Evolutionary conservation across 1,139 yeast genomes (phyloP), one percentile per base, ranked within the genome.

Genomic region (Meyerozyma carpophila): DNA sequence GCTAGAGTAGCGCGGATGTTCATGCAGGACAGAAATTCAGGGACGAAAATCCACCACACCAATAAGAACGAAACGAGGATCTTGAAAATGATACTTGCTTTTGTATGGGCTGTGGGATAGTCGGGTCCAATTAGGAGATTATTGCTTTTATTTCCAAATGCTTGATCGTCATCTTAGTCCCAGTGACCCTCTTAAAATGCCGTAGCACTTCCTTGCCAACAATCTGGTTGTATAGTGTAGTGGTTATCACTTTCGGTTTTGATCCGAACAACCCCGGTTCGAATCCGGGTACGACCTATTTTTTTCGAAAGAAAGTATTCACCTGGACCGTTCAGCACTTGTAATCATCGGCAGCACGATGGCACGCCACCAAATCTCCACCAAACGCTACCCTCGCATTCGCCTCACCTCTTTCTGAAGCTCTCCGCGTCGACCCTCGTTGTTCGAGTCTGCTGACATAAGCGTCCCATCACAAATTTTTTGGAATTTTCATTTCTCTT

Each of bases 261-360:
- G 75, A 69, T 82, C 89, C 90, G 82, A 70, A 75, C 80, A 81
- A 84, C 91, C 89, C 89, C 91, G 84, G 91, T 84, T 84, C 91
- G 91, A 84, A 82, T 82, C 91, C 90, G 90, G 90, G 89, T 81
- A 80, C 82, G 89, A 83, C 89, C 90, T 82, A 47, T 56, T 56
- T 73, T 72, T 63, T 53, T 46, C 13, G 9, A 16, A 16, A 16
- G 18, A 16, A 16, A 16, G 18, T 16, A 16, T 3, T 3, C 18
- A 16, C 3, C 18, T 3, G 18, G 18, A 16, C 18, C 3, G 3
- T 16, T 16, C 18, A 16, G 18, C 2, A 11, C 29, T 5, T 5
- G 13, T 4, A 27, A 10, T n/a, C 6, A 27, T 3, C 29, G 6
- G 2, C 29, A n/a, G 3, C 13, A 10, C 5, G 13, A 2, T 27